Percentiles rank a stretch among this genome's conserved stretches.
These are phyloP conservation scores for Jackrogersella multiformis DNA, from an alignment of 495 filamentous ascomycete species.

Conservation along the genomic window DNA sequence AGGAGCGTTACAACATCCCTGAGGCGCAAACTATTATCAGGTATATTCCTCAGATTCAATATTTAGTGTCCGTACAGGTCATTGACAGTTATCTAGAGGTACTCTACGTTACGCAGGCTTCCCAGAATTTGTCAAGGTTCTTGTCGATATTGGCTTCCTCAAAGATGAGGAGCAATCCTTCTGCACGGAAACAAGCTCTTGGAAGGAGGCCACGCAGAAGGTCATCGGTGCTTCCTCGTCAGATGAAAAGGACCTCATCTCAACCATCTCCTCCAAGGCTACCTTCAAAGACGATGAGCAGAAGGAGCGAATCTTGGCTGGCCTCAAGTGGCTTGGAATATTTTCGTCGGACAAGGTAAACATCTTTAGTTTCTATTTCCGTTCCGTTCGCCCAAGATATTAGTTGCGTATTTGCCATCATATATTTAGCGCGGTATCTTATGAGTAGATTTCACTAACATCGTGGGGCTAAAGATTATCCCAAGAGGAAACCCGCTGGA, in stretches of 20 bases:
- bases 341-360: constrained; percentile 72
- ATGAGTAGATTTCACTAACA: no score
- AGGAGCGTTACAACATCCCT: constrained; percentile 89
- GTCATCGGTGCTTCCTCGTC: constrained; percentile 72
- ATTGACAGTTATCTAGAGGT: neutral
- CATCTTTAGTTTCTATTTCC: neutral
- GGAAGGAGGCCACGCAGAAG: constrained; percentile 84
- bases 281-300: constrained; percentile 75
- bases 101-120: constrained; percentile 88
- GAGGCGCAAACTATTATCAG: constrained; percentile 77
- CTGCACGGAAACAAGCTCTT: constrained; percentile 70
- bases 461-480: constrained; percentile 54
- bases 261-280: constrained; percentile 78
- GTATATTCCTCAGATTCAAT: constrained; percentile 59
- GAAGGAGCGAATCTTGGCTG: constrained; percentile 76
- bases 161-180: constrained; percentile 68
- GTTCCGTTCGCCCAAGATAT: no score
- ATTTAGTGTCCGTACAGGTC: neutral
- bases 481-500: constrained; percentile 85
- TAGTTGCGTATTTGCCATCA: no score
- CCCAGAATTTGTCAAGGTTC: constrained; percentile 83
- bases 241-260: constrained; percentile 71
- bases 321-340: constrained; percentile 85
- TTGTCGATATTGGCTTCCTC: constrained; percentile 91
- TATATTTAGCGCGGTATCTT: no score